Evolutionary conservation across 805 yeast genomes (phyloP), one percentile per base, ranked within the genome.

Genomic region (Saturnispora dispora): DNA sequence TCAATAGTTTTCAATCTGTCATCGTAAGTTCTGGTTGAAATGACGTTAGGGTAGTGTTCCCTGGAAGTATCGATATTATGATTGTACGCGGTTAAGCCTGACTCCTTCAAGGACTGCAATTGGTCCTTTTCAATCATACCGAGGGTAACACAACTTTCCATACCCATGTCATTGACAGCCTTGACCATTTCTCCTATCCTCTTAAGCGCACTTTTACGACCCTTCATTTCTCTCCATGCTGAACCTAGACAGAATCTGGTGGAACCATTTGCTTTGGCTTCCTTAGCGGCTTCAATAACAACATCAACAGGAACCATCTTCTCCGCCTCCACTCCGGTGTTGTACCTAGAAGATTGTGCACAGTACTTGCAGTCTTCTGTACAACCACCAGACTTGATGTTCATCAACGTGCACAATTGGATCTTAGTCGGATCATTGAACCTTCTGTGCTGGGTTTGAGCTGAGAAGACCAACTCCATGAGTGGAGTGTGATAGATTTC

Each of bases 201-300:
- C 53, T 74, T 77, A 55, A 85, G 62, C 1, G 84, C 88, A 17
- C 80, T 75, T 63, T 83, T 85, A 46, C 93, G 71, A 17, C 93
- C 91, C 46, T 71, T 70, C 93, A 85, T 85, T 55, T 84, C 91
- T 63, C 93, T 75, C 93, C 91, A 86, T 2, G 93, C 93, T 10
- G 91, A 88, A 45, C 93, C 93, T 81, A 85, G 77, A 62, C 93
- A 85, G 62, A 85, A 85, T 56, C 93, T 71, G 0, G 93, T 85
- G 1, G 85, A 76, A 0, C 91, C 91, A 56, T 84, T 83, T 5
- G 58, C 69, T 58, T 82, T 81, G 11, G 93, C 90, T 48, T 73
- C 74, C 50, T 66, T 69, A 1, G 93, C 93, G 32, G 79, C 82
- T 47, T 68, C 71, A 57, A 82, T 65, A 1, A 85, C 90, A n/a